Evolutionary conservation across 352 stramenopile genomes (phyloP), one percentile per base, ranked within the genome.

Genomic region (Globisporangium irregulare): DNA sequence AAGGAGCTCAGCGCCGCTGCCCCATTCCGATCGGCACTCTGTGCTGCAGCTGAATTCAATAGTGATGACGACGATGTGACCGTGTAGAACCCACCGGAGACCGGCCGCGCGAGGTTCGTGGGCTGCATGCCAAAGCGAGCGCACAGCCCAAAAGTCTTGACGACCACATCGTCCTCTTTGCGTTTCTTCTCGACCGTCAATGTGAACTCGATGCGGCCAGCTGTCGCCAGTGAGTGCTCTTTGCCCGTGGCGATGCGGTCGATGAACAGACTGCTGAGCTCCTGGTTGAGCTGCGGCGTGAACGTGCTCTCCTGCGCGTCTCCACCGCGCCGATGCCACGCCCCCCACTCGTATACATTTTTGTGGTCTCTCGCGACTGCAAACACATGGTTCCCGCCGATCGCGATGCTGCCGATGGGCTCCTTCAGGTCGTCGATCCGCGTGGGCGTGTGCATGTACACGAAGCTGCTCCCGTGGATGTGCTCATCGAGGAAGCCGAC

Each of bases 321-420:
- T 1, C 64, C 75, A 4, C 75, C 71, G 20, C 85, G 77, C 0
- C 83, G 74, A 64, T 87, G 73, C 77, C 81, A 89, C n/a, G 81
- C 79, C 0, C 83, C 85, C 85, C 83, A 93, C 57, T 91, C 85
- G 41, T 84, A 90, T 0, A 93, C 80, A 24, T 70, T 82, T 22
- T 69, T 71, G 25, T 73, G 72, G 55, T 83, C 74, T 9, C 75
- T 71, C 2, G 74, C 73, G n/a, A 91, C 72, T 14, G 85, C 85
- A 53, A 83, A 93, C 2, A 90, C 78, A 59, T 90, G 83, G 54
- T 93, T 93, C 3, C 83, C 85, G 34, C 83, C 83, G 29, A 93
- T 73, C 2, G 75, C 71, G 12, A 93, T 70, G 46, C 60, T 76
- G 0, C 76, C 72, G 14, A 93, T 87, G 0, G 82, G 75, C 15